Evolutionary conservation across 2,329 filamentous ascomycete genomes (phyloP), one percentile per base, ranked within the genome.

Genomic region (Ceratocystis alfenasii): DNA sequence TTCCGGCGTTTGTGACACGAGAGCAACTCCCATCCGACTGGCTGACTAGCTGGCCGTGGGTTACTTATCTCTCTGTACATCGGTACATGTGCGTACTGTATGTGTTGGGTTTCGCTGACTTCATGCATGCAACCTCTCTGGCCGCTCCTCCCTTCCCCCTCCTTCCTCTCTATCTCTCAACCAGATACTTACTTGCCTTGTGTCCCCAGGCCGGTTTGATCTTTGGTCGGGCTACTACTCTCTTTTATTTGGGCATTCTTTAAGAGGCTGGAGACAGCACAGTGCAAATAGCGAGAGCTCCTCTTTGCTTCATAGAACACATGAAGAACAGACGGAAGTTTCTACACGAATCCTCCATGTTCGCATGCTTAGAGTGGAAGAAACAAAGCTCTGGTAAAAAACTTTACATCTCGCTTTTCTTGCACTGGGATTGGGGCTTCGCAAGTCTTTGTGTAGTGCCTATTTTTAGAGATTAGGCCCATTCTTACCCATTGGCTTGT

Each of bases 121-220:
- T 59, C 28, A 59, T 59, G 55, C 55, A 59, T 59, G 28, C 17
- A 59, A 59, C 28, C 55, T 59, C 28, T 59, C 55, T 36, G 1
- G 22, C 50, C 5, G 28, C 7, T 41, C 36, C 36, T 12, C 36
- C 10, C 36, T 41, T 5, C 36, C 36, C 36, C 12, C 36, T 41
- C 36, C 36, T 41, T 41, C 36, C 36, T 41, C 36, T 41, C 12
- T 41, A 12, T 41, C 36, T 41, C 36, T 41, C 12, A 41, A 15
- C 36, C 36, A 41, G 36, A 41, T 41, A 41, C 36, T 12, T 41
- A 41, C 10, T 41, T 41, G 10, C 10, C 3, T 41, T 41, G 36
- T 41, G 36, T 41, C 3, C n/a, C 28, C 12, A n/a, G 22, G 22
- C 53, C 20, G 53, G 53, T 33, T 30, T 57, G 53, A 15, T 59